A percentile compares a stretch with the other conserved stretches of the same genome.
phyloP scores from a whole-genome alignment of 2,329 filamentous ascomycete species.

The Penicillium sp. region DNA sequence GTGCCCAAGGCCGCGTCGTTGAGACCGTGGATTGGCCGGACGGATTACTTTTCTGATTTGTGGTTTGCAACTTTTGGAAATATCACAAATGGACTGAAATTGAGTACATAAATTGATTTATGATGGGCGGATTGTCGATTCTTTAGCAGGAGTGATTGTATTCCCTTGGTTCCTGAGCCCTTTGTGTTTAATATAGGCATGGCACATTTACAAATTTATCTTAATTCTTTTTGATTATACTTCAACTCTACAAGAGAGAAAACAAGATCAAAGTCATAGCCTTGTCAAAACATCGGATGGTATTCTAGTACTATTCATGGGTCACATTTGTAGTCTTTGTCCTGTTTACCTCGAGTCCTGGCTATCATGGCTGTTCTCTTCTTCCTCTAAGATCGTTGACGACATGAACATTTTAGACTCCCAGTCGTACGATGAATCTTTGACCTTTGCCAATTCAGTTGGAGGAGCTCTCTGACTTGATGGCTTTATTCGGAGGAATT shows the following conservation, averaged over 20 bases:
- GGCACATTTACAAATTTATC: neutral
- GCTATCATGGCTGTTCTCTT: conserved; percentile 36
- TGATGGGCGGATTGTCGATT: neutral
- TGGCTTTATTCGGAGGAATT: conserved; percentile 47
- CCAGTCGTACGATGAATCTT: conserved; percentile 25
- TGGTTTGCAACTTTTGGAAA: conserved; percentile 6
- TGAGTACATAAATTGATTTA: neutral
- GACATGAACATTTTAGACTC: conserved; percentile 28
- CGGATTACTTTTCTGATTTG: conserved; percentile 4
- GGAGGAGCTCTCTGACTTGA: conserved; percentile 20
- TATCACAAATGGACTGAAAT: neutral
- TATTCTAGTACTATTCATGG: neutral
- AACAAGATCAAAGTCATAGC: neutral
- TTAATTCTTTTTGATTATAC: neutral
- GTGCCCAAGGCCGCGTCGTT: neutral
- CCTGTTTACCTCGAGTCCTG: conserved; percentile 19
- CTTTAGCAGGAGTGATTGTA: neutral
- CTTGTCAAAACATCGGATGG: no score
- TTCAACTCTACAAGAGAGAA: neutral
- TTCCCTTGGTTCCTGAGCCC: neutral
- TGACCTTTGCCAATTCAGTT: conserved; percentile 19
- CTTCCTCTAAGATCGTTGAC: conserved; percentile 42
- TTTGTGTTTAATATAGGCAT: neutral
- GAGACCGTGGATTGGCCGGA: conserved; percentile 7
- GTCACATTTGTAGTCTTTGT: neutral